Conservation (phyloP, 768 basidiomycete species). For the Lactifluus echinatus region DNA sequence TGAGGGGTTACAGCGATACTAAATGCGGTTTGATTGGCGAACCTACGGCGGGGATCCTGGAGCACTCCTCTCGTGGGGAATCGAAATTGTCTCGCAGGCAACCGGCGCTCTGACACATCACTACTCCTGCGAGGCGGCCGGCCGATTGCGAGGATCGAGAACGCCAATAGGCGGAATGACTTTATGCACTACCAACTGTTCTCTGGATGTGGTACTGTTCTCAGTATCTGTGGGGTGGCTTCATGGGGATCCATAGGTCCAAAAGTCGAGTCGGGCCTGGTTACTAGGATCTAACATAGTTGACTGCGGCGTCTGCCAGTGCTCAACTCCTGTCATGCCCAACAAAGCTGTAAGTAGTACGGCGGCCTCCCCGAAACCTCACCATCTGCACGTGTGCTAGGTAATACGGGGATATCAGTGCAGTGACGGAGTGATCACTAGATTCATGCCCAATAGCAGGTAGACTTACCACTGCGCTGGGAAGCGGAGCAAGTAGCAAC, state of each 20-base stretch:
- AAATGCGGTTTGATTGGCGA: neutral
- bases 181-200: neutral
- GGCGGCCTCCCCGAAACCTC: neutral
- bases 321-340: neutral
- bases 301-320: no score
- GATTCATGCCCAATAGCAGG: neutral
- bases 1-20: neutral
- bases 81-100: neutral
- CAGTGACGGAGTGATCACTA: neutral
- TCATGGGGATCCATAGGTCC: neutral
- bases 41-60: neutral
- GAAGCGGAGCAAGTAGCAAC: no score
- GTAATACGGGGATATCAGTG: neutral
- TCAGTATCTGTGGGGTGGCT: neutral
- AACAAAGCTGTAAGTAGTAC: no score
- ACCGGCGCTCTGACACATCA: neutral
- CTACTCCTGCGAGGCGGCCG: neutral
- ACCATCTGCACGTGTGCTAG: neutral
- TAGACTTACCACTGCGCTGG: neutral
- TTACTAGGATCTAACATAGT: neutral
- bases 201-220: neutral
- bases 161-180: neutral
- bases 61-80: neutral
- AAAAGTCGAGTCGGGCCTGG: neutral
- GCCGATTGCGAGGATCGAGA: neutral